Base-by-base conservation (phyloP, 345 rosid genomes). In the Excoecaria cochinchinensis region DNA sequence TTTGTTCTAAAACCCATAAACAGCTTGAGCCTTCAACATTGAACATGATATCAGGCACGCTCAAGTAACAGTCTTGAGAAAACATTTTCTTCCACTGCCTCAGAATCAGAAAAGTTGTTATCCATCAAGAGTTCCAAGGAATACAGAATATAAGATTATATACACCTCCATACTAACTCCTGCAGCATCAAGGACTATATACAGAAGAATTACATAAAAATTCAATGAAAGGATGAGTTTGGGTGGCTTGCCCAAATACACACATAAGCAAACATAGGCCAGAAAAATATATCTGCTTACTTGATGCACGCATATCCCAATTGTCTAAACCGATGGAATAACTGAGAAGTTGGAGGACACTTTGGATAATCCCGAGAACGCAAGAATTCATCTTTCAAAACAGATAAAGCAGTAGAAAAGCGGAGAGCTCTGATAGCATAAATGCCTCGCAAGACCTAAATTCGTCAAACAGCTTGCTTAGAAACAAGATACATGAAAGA, bases 351-450 rank as follows among this genome's bases (percentile, higher is more conserved):
- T 77, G 94, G 95, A 48, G 97, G 96, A 78, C 98, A 95, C 73
- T 93, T 91, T 79, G 99, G 99, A 84, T 95, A 91, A 86, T 93
- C 96, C 89, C 99, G 89, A 50, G 99, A 95, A n/a, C 98, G 96
- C 82, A 90, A 79, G 81, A 95, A 93, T 80, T 95, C 99, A 70
- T 93, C 98, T 85, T 93, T 95, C 79, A 95, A 78, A 73, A 90
- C 97, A 16, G 96, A 89, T 84, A 95, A 82, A 75, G 99, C 95
- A 44, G 97, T 89, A 73, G 97, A 86, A 85, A 93, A 93, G 61
- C 95, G 92, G 66, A 95, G 99, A 72, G 99, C 98, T 79, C 87
- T 90, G 85, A 90, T 88, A 42, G 95, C 96, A 81, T 95, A 95
- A 69, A 86, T 72, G 76, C 99, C 91, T 52, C 97, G 95, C 76